phyloP scores from a whole-genome alignment of 768 basidiomycete species.

The Agrocybe chaxingu region DNA sequence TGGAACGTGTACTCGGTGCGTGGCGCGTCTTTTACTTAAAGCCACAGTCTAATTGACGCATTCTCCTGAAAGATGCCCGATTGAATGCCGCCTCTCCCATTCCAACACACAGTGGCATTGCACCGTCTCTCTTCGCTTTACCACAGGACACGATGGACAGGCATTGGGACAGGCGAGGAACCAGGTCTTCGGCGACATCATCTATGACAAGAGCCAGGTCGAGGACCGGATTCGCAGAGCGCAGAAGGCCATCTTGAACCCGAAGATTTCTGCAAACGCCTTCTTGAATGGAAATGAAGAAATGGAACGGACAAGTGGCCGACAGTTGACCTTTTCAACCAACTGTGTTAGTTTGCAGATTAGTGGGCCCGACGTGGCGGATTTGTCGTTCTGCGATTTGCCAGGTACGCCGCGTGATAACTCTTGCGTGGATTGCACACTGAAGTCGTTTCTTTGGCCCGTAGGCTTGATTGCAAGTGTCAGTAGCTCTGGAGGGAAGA shows the following conservation, averaged over 20 bases:
- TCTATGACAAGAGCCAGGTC: conserved; percentile 49
- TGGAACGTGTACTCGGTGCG: conserved; percentile 75
- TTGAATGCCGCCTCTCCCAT: conserved; percentile 50
- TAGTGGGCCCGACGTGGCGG: conserved; percentile 55
- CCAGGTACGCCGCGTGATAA: conserved; percentile 37
- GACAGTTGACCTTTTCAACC: conserved; percentile 41
- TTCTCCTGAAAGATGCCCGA: conserved; percentile 43
- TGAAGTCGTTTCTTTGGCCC: background rate
- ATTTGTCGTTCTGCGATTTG: conserved; percentile 64
- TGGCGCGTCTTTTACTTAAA: background rate
- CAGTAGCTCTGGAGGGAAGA: conserved; percentile 38
- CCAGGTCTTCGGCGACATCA: conserved; percentile 42
- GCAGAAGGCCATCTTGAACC: conserved; percentile 65
- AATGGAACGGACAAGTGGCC: conserved; percentile 6
- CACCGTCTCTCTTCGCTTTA: conserved; percentile 43
- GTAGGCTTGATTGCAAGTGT: conserved; percentile 60
- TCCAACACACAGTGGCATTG: conserved; percentile 46
- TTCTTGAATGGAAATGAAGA: conserved; percentile 39
- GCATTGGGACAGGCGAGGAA: conserved; percentile 35
- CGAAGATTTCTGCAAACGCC: conserved; percentile 25
- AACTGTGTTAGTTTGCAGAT: conserved; percentile 60
- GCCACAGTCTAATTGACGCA: background rate
- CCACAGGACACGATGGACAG: conserved; percentile 34
- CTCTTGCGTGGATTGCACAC: background rate
- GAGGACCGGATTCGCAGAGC: conserved; percentile 68